These are phyloP conservation scores for Coprinellus micaceus DNA, from an alignment of 768 basidiomycete genomes.

Conservation along the genomic window DNA sequence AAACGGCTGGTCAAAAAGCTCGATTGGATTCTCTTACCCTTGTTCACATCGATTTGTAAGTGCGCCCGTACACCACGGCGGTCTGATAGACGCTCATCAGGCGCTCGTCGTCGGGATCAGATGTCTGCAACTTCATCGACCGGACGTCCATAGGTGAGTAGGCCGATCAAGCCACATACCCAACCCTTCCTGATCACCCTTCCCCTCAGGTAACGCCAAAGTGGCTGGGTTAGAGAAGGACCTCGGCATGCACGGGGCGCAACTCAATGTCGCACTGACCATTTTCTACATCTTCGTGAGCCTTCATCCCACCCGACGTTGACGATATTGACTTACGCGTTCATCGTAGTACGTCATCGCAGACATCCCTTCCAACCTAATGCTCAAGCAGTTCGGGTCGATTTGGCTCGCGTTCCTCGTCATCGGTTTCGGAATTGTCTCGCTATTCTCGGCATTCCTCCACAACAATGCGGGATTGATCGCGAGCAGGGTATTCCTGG, in stretches of 20 bases:
- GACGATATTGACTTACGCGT: background rate
- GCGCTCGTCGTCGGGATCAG: slow-evolving; percentile 13
- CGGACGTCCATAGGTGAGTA: slow-evolving; percentile 15
- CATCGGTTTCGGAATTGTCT: slow-evolving; percentile 33
- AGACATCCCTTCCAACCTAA: slow-evolving; percentile 47
- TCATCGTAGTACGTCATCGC: slow-evolving; percentile 34
- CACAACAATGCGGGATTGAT: slow-evolving; percentile 30
- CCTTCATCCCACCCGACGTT: background rate
- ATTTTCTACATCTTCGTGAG: slow-evolving; percentile 38
- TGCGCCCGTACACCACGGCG: background rate
- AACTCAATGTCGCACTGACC: slow-evolving; percentile 39
- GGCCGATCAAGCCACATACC: background rate
- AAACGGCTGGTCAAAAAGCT: slow-evolving; percentile 32
- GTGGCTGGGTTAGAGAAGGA: slow-evolving; percentile 34
- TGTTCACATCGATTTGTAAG: slow-evolving; percentile 39
- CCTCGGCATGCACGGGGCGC: slow-evolving; percentile 36
- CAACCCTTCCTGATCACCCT: slow-evolving; percentile 9
- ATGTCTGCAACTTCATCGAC: slow-evolving; percentile 37
- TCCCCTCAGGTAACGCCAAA: slow-evolving; percentile 20
- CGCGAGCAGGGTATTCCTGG: slow-evolving; percentile 35
- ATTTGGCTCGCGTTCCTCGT: slow-evolving; percentile 39
- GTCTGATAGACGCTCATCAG: background rate
- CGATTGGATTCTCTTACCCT: slow-evolving; percentile 31
- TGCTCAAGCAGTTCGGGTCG: slow-evolving; percentile 43
- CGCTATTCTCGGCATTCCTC: slow-evolving; percentile 38